phyloP scores from a whole-genome alignment of 345 rosid species.

The Hevea brasiliensis region DNA sequence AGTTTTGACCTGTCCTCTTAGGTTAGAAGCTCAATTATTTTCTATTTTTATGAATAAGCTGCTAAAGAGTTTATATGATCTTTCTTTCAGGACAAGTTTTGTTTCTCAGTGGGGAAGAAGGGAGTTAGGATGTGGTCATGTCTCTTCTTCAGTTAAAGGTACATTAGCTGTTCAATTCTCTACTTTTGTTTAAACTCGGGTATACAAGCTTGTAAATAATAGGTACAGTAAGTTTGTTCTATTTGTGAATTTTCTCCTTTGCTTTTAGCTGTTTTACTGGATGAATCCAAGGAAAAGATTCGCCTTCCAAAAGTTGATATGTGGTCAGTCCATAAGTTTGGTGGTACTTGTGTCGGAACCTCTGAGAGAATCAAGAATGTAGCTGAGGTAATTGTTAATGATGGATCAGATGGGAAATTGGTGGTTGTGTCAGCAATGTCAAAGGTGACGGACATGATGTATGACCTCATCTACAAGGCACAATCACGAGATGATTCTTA shows the following conservation, averaged over 20 bases:
- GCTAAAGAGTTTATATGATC: neutral
- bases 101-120: slow-evolving; percentile 31
- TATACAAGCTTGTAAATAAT: neutral
- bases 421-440: slow-evolving; percentile 97
- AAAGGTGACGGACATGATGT: slow-evolving; percentile 99
- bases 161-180: neutral
- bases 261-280: slow-evolving; percentile 52
- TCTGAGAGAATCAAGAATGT: slow-evolving; percentile 84
- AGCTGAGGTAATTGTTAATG: slow-evolving; percentile 63
- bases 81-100: slow-evolving; percentile 35
- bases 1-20: neutral
- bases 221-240: neutral
- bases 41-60: neutral
- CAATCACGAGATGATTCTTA: slow-evolving; percentile 84
- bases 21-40: neutral
- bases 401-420: slow-evolving; percentile 71
- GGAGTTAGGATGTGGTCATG: slow-evolving; percentile 33
- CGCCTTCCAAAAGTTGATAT: slow-evolving; percentile 58
- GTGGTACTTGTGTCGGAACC: slow-evolving; percentile 95
- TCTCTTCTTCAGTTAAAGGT: slow-evolving; percentile 60
- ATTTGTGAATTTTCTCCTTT: slow-evolving; percentile 2
- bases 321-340: slow-evolving; percentile 97
- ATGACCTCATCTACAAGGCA: slow-evolving; percentile 81
- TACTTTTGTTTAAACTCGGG: neutral
- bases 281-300: slow-evolving; percentile 43